These are phyloP conservation scores for Bacidia gigantensis DNA, from an alignment of 495 filamentous ascomycete species.

Conservation along the genomic window DNA sequence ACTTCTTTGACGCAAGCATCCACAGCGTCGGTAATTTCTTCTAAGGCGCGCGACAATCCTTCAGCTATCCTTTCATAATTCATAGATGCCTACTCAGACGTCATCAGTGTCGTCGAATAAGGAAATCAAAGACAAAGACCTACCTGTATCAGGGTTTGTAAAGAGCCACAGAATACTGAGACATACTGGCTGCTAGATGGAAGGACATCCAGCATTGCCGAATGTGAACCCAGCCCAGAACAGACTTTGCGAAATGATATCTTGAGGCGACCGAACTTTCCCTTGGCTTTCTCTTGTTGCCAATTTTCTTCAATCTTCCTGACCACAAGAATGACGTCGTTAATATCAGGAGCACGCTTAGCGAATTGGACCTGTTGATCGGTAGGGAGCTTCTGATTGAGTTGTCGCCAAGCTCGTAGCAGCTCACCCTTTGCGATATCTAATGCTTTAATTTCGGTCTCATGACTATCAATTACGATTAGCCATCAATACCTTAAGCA, in stretches of 20 bases:
- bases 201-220: slow-evolving; percentile 23
- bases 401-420: slow-evolving; percentile 30
- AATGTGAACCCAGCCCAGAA: slow-evolving; percentile 27
- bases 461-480: slow-evolving; percentile 13
- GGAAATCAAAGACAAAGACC: neutral
- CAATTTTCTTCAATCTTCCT: slow-evolving; percentile 12
- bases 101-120: neutral
- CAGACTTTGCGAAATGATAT: slow-evolving; percentile 27
- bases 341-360: slow-evolving; percentile 22
- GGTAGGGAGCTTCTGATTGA: slow-evolving; percentile 25
- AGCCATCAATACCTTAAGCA: neutral
- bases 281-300: slow-evolving; percentile 24
- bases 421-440: slow-evolving; percentile 35
- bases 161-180: slow-evolving; percentile 32
- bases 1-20: slow-evolving; percentile 15
- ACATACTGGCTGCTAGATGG: slow-evolving; percentile 27
- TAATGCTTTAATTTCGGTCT: slow-evolving; percentile 27
- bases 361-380: slow-evolving; percentile 25
- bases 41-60: slow-evolving; percentile 28
- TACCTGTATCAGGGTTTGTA: slow-evolving; percentile 36
- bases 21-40: slow-evolving; percentile 31
- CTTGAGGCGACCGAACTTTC: slow-evolving; percentile 14
- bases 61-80: slow-evolving; percentile 34
- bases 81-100: slow-evolving; percentile 27
- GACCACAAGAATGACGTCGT: slow-evolving; percentile 26